phyloP scores from a whole-genome alignment of 2,329 filamentous ascomycete genomes.

The Chaetomium globosum region DNA sequence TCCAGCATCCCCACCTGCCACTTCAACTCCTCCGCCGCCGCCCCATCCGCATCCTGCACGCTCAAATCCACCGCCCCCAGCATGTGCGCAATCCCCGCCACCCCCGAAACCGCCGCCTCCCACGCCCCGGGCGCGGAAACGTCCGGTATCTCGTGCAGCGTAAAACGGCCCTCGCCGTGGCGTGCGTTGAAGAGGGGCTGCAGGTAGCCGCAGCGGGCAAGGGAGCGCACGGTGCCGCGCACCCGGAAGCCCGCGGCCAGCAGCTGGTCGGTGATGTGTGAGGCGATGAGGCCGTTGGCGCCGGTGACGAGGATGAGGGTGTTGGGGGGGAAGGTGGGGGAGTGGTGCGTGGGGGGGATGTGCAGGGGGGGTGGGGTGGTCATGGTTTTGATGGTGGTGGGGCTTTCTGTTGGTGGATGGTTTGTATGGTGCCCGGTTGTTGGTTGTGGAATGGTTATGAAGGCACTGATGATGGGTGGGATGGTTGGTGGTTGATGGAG shows the following conservation, averaged over 20 bases:
- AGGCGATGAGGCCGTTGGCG: constrained; percentile 48
- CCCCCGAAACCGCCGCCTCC: constrained; percentile 32
- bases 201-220: constrained; percentile 39
- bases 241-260: constrained; percentile 45
- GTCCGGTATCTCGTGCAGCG: constrained; percentile 40
- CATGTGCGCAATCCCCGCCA: constrained; percentile 39
- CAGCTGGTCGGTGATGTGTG: constrained; percentile 45
- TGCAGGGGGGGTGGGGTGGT: constrained; percentile 13
- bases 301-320: constrained; percentile 45
- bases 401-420: not conserved
- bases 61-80: constrained; percentile 34
- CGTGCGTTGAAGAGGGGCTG: constrained; percentile 34
- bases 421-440: no score
- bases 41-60: constrained; percentile 34
- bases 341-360: constrained; percentile 4
- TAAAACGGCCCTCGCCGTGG: constrained; percentile 37
- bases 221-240: constrained; percentile 46
- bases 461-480: not conserved
- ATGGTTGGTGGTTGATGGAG: not conserved
- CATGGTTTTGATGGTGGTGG: not conserved
- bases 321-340: constrained; percentile 25
- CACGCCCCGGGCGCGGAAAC: constrained; percentile 36
- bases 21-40: constrained; percentile 30
- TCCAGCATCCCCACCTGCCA: constrained; percentile 30
- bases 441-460: not conserved